These are phyloP conservation scores for Gossypium ekmanianum DNA, from an alignment of 345 rosid genomes.

Conservation along the genomic window DNA sequence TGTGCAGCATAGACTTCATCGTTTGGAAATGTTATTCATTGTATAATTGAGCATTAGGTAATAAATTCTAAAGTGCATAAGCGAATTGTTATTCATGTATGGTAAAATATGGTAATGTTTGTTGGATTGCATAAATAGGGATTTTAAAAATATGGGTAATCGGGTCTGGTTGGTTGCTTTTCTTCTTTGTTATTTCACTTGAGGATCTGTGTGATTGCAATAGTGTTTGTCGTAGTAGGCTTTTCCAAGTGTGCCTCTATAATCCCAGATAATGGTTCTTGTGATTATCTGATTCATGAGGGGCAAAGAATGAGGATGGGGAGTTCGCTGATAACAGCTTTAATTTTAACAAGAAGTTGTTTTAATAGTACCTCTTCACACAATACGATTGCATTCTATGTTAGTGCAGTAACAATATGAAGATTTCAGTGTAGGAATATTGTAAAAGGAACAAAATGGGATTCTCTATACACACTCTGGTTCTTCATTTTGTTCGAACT, in stretches of 20 bases:
- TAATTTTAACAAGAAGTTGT: slow-evolving; percentile 3
- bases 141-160: neutral
- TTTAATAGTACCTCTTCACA: slow-evolving; percentile 21
- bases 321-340: slow-evolving; percentile 28
- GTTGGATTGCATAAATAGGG: neutral
- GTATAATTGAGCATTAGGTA: neutral
- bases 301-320: slow-evolving; percentile 25
- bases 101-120: neutral
- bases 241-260: neutral
- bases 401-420: too few relatives aligned
- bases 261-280: slow-evolving; percentile 27
- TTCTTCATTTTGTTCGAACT: neutral
- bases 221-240: neutral
- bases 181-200: neutral
- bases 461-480: neutral
- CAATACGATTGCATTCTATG: neutral
- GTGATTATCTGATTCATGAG: slow-evolving; percentile 35
- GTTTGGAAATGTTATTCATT: neutral
- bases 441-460: too few relatives aligned
- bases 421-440: neutral
- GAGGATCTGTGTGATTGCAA: neutral
- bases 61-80: neutral
- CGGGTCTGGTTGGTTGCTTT: neutral
- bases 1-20: neutral
- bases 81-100: neutral